Percentiles rank a stretch among this genome's conserved stretches.
phyloP scores from a whole-genome alignment of 768 basidiomycete species.

The Macrocybe gigantea region DNA sequence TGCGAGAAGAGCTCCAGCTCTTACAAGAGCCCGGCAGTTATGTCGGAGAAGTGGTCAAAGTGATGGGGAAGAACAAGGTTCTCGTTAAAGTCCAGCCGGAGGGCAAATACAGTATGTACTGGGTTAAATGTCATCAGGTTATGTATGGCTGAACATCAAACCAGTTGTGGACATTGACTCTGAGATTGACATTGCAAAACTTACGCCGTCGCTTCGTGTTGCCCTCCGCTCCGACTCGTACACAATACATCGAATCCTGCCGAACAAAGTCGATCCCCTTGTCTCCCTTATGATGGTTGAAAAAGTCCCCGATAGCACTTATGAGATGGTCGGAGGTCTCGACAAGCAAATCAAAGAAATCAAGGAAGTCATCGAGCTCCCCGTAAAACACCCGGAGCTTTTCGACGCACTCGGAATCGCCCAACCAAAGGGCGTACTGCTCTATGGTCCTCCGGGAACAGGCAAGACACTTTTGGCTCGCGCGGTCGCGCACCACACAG shows the following conservation, averaged over 20 bases:
- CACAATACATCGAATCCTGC: conserved; percentile 93
- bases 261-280: conserved; percentile 96
- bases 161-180: conserved; percentile 91
- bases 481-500: conserved; percentile 96
- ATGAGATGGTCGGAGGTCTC: conserved; percentile 99
- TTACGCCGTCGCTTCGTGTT: conserved; percentile 86
- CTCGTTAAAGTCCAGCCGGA: conserved; percentile 98
- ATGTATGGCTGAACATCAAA: background rate
- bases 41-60: conserved; percentile 96
- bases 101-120: conserved; percentile 93
- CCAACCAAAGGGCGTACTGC: conserved; percentile 92
- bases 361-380: conserved; percentile 92
- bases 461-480: conserved; percentile 94
- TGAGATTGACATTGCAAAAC: conserved; percentile 72
- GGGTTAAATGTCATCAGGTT: background rate
- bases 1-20: conserved; percentile 89
- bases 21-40: conserved; percentile 95
- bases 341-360: conserved; percentile 99
- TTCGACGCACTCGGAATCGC: conserved; percentile 96
- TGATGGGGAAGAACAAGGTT: conserved; percentile 99
- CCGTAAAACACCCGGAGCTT: conserved; percentile 95
- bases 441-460: conserved; percentile 95
- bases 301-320: conserved; percentile 98
- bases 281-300: conserved; percentile 99
- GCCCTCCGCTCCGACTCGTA: conserved; percentile 96